Conservation (phyloP, 2,329 filamentous ascomycete genomes). For the Dothideomycetes sp. region DNA sequence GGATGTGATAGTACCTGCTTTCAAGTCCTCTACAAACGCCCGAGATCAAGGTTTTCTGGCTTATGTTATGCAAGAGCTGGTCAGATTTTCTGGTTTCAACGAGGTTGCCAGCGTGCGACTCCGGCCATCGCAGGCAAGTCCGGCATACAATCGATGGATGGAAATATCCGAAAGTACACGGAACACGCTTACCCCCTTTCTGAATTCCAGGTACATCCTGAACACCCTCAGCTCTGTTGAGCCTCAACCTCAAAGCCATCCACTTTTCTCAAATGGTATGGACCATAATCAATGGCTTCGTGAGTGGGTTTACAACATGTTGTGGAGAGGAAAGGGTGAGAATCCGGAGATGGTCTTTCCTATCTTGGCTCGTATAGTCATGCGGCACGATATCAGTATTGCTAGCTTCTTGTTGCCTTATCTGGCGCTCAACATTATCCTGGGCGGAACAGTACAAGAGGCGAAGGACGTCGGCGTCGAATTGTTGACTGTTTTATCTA, state of each 20-base stretch:
- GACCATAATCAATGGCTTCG: constrained; percentile 76
- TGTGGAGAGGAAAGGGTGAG: constrained; percentile 65
- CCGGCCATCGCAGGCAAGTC: constrained; percentile 46
- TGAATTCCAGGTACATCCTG: constrained; percentile 74
- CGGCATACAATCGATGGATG: constrained; percentile 65
- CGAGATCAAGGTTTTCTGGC: constrained; percentile 84
- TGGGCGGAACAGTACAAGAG: constrained; percentile 60
- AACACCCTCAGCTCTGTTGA: constrained; percentile 31
- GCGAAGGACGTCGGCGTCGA: constrained; percentile 61
- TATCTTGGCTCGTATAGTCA: constrained; percentile 71
- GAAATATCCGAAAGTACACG: constrained; percentile 66
- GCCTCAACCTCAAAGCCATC: constrained; percentile 46
- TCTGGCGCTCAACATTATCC: constrained; percentile 69
- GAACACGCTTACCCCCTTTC: constrained; percentile 78
- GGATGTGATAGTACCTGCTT: constrained; percentile 80
- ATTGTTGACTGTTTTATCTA: constrained; percentile 61
- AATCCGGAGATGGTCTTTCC: constrained; percentile 72
- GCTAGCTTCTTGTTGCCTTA: constrained; percentile 85
- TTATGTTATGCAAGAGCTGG: constrained; percentile 86
- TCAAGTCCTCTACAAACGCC: constrained; percentile 81
- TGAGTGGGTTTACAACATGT: constrained; percentile 68
- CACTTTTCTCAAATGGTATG: constrained; percentile 61
- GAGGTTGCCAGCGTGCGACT: constrained; percentile 44
- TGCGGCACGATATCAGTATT: constrained; percentile 76
- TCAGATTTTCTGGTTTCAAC: constrained; percentile 67